Evolutionary conservation across 177 flowering plant species (phyloP), one percentile per base, ranked within the genome.

Genomic region (Vitis hybrid): DNA sequence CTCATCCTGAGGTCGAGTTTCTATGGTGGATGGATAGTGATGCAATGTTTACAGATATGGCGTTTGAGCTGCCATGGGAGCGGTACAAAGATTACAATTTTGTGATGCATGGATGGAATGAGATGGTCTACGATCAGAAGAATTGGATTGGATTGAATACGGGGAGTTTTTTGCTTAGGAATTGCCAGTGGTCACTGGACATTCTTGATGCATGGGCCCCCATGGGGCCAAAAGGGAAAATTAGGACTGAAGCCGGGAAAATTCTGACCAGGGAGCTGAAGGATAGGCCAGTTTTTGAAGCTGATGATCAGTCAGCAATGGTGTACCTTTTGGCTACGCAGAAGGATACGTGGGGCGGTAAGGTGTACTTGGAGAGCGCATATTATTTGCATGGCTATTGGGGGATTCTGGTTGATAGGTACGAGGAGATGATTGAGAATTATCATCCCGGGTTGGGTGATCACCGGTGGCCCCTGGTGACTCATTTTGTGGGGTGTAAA

Each of bases 21-120:
- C 29, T 85, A 51, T 85, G 88, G 88, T 85, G 88, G 88, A 83
- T 85, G 86, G 88, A 85, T 39, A 83, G 86, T 75, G 85, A 84
- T 76, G 86, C 85, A 1, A 75, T 84, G 81, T 80, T 84, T 48
- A 82, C 85, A 0, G 85, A 84, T 49, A 82, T 84, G 88, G 71
- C 71, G 10, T 84, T 82, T 45, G 84, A 81, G 74, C 53, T 84
- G 13, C 88, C 88, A 0, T 78, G 88, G 88, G 84, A 85, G 65
- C 77, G 85, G 77, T 85, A 85, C 45, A 82, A 72, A 55, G 83
- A 79, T 70, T 63, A 49, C 19, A 83, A 85, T 45, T 54, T 85
- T 8, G 84, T 85, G 50, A 60, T 85, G 82, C 88, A 83, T 50
- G 88, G 88, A 0, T 85, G 88, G 88, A 71, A 83, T 61, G 79